Evolutionary conservation across 2,329 filamentous ascomycete species (phyloP).

Genomic region (Chaetomium sp.): DNA sequence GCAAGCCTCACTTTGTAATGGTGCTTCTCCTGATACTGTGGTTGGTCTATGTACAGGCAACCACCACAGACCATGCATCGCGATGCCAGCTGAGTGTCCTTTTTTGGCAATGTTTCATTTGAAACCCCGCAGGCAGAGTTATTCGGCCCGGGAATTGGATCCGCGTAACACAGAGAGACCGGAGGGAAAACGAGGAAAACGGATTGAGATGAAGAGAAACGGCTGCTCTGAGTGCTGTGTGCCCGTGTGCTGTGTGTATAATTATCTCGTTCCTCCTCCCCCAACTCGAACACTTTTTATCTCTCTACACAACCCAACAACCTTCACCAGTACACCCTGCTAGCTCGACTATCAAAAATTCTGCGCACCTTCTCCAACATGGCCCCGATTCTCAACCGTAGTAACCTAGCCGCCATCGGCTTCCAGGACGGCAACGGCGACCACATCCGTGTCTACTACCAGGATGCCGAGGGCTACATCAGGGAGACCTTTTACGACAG

Average conservation of each 20-base stretch:
- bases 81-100: neutral
- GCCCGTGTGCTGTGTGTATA: no score
- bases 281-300: no score
- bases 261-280: no score
- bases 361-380: neutral
- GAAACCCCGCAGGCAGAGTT: neutral
- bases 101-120: neutral
- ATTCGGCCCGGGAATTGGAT: neutral
- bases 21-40: no score
- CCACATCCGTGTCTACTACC: neutral
- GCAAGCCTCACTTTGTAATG: no score
- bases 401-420: neutral
- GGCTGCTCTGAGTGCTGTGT: no score
- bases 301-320: no score
- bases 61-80: neutral
- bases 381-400: neutral
- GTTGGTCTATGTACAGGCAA: no score
- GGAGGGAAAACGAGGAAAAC: no score
- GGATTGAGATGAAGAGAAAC: no score
- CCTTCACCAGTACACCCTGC: no score
- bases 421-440: neutral
- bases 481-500: neutral
- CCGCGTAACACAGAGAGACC: no score
- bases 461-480: neutral
- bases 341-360: neutral